phyloP scores from a whole-genome alignment of 768 basidiomycete genomes.

The Agaricus sinodeliciosus region DNA sequence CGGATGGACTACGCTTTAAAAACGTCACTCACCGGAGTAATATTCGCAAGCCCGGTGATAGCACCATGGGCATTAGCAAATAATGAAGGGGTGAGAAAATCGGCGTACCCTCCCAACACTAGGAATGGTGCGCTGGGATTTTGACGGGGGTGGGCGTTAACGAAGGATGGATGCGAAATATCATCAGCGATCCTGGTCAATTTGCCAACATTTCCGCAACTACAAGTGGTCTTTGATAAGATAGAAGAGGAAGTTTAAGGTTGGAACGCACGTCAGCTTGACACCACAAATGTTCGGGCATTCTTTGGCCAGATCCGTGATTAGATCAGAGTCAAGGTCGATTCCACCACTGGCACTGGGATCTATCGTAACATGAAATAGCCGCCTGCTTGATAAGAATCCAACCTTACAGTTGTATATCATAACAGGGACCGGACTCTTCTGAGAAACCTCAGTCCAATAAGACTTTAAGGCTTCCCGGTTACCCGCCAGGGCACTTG shows the following conservation, averaged over 20 bases:
- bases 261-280: constrained; percentile 71
- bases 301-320: constrained; percentile 70
- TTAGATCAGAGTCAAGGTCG: constrained; percentile 85
- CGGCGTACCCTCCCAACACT: constrained; percentile 80
- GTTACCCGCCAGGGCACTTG: constrained; percentile 60
- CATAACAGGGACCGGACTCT: constrained; percentile 81
- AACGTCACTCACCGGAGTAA: constrained; percentile 56
- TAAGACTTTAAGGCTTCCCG: constrained; percentile 69
- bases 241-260: background rate
- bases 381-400: background rate
- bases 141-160: constrained; percentile 57
- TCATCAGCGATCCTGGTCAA: constrained; percentile 75
- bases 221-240: constrained; percentile 21
- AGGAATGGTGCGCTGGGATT: constrained; percentile 65
- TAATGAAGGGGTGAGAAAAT: constrained; percentile 72
- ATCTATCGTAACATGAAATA: constrained; percentile 35
- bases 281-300: constrained; percentile 79
- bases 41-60: constrained; percentile 84
- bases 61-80: constrained; percentile 79
- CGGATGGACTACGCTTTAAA: background rate
- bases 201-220: constrained; percentile 90
- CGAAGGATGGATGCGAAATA: constrained; percentile 53
- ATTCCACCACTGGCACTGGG: constrained; percentile 87
- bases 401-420: constrained; percentile 74
- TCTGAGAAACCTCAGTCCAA: constrained; percentile 69